Evolutionary conservation across 2,329 filamentous ascomycete species (phyloP).

Genomic region (Alternaria consortialis): DNA sequence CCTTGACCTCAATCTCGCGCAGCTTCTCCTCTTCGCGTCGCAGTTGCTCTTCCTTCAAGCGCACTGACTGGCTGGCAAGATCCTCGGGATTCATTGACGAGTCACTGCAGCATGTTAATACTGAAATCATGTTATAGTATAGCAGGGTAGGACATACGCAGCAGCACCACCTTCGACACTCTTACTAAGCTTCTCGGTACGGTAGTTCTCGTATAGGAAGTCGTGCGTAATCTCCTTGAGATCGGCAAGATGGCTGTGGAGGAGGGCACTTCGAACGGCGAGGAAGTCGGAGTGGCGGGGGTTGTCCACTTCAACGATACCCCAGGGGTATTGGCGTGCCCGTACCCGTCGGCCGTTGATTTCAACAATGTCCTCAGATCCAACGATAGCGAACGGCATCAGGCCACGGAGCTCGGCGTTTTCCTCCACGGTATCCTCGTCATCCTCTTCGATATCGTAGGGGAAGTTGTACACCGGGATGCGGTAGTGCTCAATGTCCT

Average conservation of each 20-base stretch:
- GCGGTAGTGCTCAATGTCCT: constrained; percentile 99
- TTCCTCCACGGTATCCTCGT: constrained; percentile 98
- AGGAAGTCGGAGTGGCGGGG: constrained; percentile 98
- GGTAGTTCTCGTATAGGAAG: constrained; percentile 99
- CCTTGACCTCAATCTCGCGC: constrained; percentile 98
- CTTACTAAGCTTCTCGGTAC: constrained; percentile 99
- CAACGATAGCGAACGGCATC: constrained; percentile 99
- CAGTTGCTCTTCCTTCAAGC: constrained; percentile 99
- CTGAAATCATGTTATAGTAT: neutral
- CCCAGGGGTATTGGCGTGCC: constrained; percentile 98
- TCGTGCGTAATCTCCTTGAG: constrained; percentile 99
- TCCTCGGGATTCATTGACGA: constrained; percentile 98
- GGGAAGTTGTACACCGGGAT: constrained; percentile 99
- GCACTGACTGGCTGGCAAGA: constrained; percentile 93
- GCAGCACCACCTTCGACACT: constrained; percentile 90
- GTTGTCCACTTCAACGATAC: constrained; percentile 98
- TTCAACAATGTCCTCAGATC: constrained; percentile 94
- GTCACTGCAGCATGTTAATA: constrained; percentile 60
- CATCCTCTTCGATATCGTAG: constrained; percentile 99
- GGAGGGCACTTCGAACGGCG: constrained; percentile 92
- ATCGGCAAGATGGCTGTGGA: constrained; percentile 97
- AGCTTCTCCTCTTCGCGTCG: constrained; percentile 99
- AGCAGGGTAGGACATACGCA: constrained; percentile 70
- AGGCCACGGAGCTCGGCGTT: constrained; percentile 96
- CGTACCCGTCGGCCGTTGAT: constrained; percentile 91